These are phyloP conservation scores for Schizochytrium sp. DNA, from an alignment of 108 stramenopile species.

Conservation along the genomic window DNA sequence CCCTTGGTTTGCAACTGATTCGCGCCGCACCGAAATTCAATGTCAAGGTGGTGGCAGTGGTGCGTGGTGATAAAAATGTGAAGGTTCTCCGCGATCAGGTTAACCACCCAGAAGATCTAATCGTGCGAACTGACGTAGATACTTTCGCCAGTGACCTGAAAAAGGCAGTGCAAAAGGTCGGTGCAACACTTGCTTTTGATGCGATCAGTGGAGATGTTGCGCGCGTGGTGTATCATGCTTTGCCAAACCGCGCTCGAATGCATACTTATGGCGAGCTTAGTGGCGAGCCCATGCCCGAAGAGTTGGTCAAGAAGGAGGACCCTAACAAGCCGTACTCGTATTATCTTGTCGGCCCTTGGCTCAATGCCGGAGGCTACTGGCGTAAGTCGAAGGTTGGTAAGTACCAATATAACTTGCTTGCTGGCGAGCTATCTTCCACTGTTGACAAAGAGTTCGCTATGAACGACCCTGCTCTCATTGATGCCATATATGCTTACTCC, in stretches of 20 bases:
- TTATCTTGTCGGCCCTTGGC: neutral
- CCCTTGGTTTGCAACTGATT: constrained; percentile 77
- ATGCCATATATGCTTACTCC: neutral
- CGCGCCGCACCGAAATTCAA: constrained; percentile 66
- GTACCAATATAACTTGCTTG: neutral
- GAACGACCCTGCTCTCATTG: neutral
- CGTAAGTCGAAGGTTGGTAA: neutral
- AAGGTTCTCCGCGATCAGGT: constrained; percentile 65
- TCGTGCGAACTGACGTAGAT: constrained; percentile 63
- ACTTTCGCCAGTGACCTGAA: constrained; percentile 72
- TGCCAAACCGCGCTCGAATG: constrained; percentile 71
- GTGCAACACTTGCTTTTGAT: constrained; percentile 77
- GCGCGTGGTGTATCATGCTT: constrained; percentile 69
- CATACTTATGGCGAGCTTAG: constrained; percentile 75
- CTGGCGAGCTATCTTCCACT: neutral
- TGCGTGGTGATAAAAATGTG: constrained; percentile 75
- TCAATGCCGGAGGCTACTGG: neutral
- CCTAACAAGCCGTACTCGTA: neutral
- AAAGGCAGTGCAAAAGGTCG: constrained; percentile 71
- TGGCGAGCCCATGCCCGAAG: constrained; percentile 66
- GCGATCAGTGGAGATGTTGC: constrained; percentile 73
- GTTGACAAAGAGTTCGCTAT: neutral
- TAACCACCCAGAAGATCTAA: constrained; percentile 75
- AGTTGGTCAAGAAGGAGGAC: constrained; percentile 52
- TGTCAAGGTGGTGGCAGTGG: constrained; percentile 76